Percentiles rank a stretch among this genome's conserved stretches.
phyloP scores from a whole-genome alignment of 2,329 filamentous ascomycete genomes.

The Fusarium tuaranense region DNA sequence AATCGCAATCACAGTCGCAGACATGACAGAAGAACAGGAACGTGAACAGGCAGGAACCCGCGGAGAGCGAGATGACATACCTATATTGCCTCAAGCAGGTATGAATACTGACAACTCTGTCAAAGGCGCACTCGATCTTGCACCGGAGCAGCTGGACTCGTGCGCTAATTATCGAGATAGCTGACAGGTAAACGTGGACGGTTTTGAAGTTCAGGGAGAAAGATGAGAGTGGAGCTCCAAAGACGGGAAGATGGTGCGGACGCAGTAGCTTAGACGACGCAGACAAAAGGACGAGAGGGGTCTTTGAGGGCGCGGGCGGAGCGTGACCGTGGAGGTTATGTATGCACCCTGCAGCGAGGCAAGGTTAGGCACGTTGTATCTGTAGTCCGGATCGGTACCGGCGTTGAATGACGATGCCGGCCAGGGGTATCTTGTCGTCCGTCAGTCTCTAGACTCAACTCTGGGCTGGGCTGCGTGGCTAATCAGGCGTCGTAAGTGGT shows the following conservation, averaged over 20 bases:
- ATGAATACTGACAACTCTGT: conserved; percentile 2
- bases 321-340: conserved; percentile 42
- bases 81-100: conserved; percentile 17
- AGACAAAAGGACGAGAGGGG: conserved; percentile 37
- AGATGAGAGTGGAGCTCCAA: conserved; percentile 30
- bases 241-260: conserved; percentile 22
- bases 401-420: conserved; percentile 43
- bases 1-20: not conserved
- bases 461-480: conserved; percentile 2
- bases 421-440: conserved; percentile 39
- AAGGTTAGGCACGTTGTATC: conserved; percentile 39
- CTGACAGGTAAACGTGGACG: conserved; percentile 24
- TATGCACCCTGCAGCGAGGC: conserved; percentile 37
- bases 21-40: conserved; percentile 10
- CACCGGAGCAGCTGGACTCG: conserved; percentile 14
- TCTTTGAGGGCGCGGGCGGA: conserved; percentile 35
- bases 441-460: conserved; percentile 2
- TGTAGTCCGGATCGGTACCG: conserved; percentile 39
- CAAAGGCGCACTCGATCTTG: conserved; percentile 11
- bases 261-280: conserved; percentile 27
- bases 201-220: conserved; percentile 31
- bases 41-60: conserved; percentile 4
- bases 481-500: conserved; percentile 1
- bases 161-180: conserved; percentile 39
- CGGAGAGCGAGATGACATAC: conserved; percentile 25